Evolutionary conservation across 2,329 filamentous ascomycete genomes (phyloP).

Genomic region (Sclerotinia minor): DNA sequence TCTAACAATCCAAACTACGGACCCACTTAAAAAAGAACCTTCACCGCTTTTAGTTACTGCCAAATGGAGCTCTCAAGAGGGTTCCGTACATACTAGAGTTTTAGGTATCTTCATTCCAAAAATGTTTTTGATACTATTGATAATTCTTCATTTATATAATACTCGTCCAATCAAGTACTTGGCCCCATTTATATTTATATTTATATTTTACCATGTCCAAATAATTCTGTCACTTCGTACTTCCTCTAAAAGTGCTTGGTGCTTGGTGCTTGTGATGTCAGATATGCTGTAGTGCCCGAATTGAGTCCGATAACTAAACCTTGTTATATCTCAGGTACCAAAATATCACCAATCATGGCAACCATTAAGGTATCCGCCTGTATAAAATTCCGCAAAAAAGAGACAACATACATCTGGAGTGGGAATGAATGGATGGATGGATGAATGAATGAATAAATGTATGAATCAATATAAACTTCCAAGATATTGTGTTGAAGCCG

Average conservation of each 20-base stretch:
- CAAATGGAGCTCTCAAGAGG: no score
- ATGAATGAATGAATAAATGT: no score
- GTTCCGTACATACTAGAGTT: no score
- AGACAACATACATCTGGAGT: no score
- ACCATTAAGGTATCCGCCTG: not conserved
- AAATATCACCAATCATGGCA: not conserved
- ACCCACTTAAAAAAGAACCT: not conserved
- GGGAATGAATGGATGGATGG: no score
- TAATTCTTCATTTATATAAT: not conserved
- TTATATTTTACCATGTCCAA: not conserved
- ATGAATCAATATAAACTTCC: not conserved
- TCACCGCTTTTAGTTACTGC: slow-evolving; percentile 4
- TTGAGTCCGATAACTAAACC: slow-evolving; percentile 22
- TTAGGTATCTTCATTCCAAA: not conserved
- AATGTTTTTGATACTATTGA: not conserved
- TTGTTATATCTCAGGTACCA: slow-evolving; percentile 4
- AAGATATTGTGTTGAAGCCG: not conserved
- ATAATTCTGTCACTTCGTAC: not conserved
- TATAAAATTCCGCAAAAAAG: not conserved
- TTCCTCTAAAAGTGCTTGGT: no score
- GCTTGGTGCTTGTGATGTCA: slow-evolving; percentile 13
- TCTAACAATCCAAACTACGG: not conserved
- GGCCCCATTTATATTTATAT: not conserved
- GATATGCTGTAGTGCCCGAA: slow-evolving; percentile 7
- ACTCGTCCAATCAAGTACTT: not conserved